A percentile compares a stretch with the other conserved stretches of the same genome.
These are phyloP conservation scores for Gossypium thurberi DNA, from an alignment of 345 rosid species.

Conservation along the genomic window DNA sequence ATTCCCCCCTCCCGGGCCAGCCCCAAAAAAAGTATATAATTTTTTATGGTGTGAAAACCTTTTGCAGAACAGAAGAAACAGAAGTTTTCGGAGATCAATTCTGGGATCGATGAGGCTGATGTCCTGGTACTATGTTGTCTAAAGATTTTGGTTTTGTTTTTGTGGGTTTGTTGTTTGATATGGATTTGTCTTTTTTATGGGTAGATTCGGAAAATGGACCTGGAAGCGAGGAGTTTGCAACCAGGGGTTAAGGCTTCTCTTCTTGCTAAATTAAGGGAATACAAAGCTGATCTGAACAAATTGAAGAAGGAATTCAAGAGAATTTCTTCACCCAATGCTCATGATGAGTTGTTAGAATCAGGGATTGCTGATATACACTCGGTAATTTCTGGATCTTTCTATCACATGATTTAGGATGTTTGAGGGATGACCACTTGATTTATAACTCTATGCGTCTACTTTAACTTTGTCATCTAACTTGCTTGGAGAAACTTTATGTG, in stretches of 20 bases:
- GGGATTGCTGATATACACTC: conserved; percentile 44
- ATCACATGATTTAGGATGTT: conserved; percentile 2
- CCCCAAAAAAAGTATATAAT: background rate
- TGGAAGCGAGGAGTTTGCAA: conserved; percentile 83
- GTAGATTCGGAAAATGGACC: conserved; percentile 85
- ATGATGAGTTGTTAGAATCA: conserved; percentile 61
- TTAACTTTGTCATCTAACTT: background rate
- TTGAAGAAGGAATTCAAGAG: conserved; percentile 76
- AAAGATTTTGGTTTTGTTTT: background rate
- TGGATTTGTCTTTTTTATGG: background rate
- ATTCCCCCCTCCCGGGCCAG: background rate
- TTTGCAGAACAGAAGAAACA: conserved; percentile 54
- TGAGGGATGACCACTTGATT: background rate
- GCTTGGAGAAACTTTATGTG: no score
- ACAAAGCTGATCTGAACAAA: conserved; percentile 73
- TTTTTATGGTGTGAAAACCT: background rate
- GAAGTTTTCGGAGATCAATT: conserved; percentile 50
- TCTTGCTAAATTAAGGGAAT: conserved; percentile 83
- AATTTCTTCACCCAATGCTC: conserved; percentile 45
- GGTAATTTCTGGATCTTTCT: conserved; percentile 26
- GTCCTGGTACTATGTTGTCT: conserved; percentile 43
- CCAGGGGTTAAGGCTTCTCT: conserved; percentile 69
- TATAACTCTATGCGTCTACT: background rate
- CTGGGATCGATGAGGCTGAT: conserved; percentile 83
- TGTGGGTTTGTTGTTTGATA: background rate